These are phyloP conservation scores for Capsicum rhomboideum DNA, from an alignment of 257 asterid genomes.

Conservation along the genomic window DNA sequence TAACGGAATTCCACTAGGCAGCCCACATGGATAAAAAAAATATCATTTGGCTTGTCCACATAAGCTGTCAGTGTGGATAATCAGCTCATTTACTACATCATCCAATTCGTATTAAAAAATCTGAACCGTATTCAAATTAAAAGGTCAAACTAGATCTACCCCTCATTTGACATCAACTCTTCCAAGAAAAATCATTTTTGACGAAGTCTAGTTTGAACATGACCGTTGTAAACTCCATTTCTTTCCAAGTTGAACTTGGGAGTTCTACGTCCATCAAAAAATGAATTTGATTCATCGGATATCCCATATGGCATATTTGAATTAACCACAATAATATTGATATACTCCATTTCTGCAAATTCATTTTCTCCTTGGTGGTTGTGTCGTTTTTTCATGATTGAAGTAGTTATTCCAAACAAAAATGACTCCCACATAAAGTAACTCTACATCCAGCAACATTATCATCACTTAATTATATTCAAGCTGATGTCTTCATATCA, in stretches of 20 bases:
- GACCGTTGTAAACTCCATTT: slow-evolving; percentile 76
- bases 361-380: slow-evolving; percentile 53
- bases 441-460: slow-evolving; percentile 40
- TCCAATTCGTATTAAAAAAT: too few relatives aligned
- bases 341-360: slow-evolving; percentile 73
- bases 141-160: too few relatives aligned
- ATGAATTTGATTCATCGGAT: slow-evolving; percentile 68
- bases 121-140: too few relatives aligned
- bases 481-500: neutral
- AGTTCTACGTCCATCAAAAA: slow-evolving; percentile 37
- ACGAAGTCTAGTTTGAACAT: slow-evolving; percentile 56
- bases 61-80: too few relatives aligned
- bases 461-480: neutral
- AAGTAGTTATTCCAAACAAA: slow-evolving; percentile 68
- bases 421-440: slow-evolving; percentile 91
- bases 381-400: slow-evolving; percentile 46
- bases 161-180: too few relatives aligned
- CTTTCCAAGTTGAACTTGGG: slow-evolving; percentile 46
- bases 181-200: too few relatives aligned
- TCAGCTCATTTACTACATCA: too few relatives aligned
- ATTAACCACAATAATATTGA: slow-evolving; percentile 72
- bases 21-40: too few relatives aligned
- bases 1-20: too few relatives aligned
- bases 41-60: too few relatives aligned
- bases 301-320: slow-evolving; percentile 64